Percentiles rank a stretch among this genome's conserved stretches.
Conservation (phyloP, 208 protist species). For the Trypanosoma brucei region DNA sequence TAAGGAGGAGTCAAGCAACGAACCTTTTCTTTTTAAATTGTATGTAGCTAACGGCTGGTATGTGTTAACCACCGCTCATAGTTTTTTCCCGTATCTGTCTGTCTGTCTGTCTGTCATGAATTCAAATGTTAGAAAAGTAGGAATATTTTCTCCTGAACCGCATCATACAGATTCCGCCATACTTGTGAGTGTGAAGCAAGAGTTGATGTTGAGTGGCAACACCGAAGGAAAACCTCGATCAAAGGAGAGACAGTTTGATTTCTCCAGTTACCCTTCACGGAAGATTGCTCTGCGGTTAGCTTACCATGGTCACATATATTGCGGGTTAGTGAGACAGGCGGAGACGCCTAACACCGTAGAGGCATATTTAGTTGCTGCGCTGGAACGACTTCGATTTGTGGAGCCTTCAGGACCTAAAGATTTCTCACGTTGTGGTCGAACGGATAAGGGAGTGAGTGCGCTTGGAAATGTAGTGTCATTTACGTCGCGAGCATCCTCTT, state of each 20-base stretch:
- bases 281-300: conserved; percentile 82
- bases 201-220: no score
- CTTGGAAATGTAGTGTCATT: conserved; percentile 80
- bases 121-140: no score
- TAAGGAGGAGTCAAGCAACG: no score
- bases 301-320: conserved; percentile 82
- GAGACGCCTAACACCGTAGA: conserved; percentile 85
- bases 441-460: conserved; percentile 87
- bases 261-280: conserved; percentile 65
- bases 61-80: no score
- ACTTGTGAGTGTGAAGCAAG: no score
- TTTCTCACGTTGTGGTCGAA: conserved; percentile 78
- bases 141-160: no score
- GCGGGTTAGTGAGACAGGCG: conserved; percentile 79
- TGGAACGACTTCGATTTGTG: conserved; percentile 59
- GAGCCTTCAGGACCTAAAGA: conserved; percentile 49
- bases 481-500: conserved; percentile 56
- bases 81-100: no score
- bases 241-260: conserved; percentile 42
- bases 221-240: background rate
- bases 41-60: no score
- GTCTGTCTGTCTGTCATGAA: no score
- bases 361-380: conserved; percentile 41
- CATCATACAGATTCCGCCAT: no score
- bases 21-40: no score